Base-by-base conservation (phyloP, 805 yeast species). In the Barnettozyma pratensis region DNA sequence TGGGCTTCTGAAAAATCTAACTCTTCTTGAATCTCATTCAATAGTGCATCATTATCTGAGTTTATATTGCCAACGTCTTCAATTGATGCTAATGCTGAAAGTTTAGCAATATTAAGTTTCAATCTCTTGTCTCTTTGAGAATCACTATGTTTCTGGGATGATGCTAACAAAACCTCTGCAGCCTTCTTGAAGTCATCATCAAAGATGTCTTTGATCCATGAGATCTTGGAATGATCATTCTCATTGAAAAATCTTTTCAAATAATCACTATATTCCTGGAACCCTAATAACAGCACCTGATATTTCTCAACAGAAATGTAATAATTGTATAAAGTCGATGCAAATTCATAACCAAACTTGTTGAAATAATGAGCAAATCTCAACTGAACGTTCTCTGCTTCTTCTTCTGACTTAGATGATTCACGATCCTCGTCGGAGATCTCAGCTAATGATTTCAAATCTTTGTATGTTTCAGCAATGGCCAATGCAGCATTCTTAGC, bases 151-250 rank as follows among this genome's bases (percentile, higher is more conserved):
- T 72, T 62, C 11, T 70, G 66, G 5, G 74, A 68, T 29, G 79
- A 73, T 1, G 65, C 59, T 4, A 70, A 57, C 31, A 89, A 66
- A 1, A 73, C 69, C 11, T 62, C 56, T 1, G 83, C 68, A 0
- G 90, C 92, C 2, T 64, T 59, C 5, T 45, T 54, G 59, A 73
- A 85, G 8, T 80, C 70, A 4, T 70, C 71, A 52, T 73, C 78
- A 32, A 79, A 62, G 11, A 88, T 63, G 48, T 83, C 76, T 48
- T 79, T 74, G 25, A 89, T 82, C 96, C 96, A 90, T 3, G 87
- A 75, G 44, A 87, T 75, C 38, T 74, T 67, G 5, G 79, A 73
- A 36, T 78, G 76, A 48, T 72, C 70, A 45, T 68, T 65, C 31
- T 72, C 71, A 2, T 63, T 55, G 50, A 90, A 75, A 59, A 81